Conservation (phyloP, 257 asterid genomes). For the Cordia subcordata region DNA sequence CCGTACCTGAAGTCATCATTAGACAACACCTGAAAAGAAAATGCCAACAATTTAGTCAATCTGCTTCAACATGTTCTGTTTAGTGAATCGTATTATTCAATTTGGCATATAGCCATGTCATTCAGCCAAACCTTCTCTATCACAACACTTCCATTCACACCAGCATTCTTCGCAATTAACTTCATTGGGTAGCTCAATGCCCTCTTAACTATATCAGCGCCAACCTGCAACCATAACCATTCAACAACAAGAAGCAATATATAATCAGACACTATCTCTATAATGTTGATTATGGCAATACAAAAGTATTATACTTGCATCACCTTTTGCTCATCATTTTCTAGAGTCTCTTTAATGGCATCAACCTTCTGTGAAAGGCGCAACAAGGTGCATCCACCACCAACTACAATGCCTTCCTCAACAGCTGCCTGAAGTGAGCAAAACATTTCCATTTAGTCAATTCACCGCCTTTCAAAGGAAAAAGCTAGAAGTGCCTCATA, state of each 20-base stretch:
- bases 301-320: not conserved
- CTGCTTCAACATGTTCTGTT: not conserved
- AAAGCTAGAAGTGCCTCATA: not conserved
- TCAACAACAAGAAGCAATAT: not conserved
- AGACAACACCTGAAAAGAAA: constrained; percentile 35
- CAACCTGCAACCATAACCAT: constrained; percentile 32
- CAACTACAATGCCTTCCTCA: constrained; percentile 74
- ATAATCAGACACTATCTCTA: not conserved
- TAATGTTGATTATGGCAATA: not conserved
- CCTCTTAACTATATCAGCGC: constrained; percentile 57
- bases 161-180: constrained; percentile 59
- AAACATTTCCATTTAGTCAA: too few species aligned
- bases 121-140: constrained; percentile 42
- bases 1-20: constrained; percentile 44
- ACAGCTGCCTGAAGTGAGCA: constrained; percentile 50
- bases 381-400: constrained; percentile 65
- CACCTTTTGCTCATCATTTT: constrained; percentile 38
- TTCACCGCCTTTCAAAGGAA: too few species aligned
- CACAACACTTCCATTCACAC: constrained; percentile 53
- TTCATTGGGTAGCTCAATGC: constrained; percentile 58
- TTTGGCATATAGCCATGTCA: not conserved
- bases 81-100: too few species aligned
- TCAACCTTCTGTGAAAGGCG: constrained; percentile 54
- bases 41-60: not conserved
- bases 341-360: constrained; percentile 50